Conservation (phyloP, 2,329 filamentous ascomycete species). For the Exophiala mesophila region DNA sequence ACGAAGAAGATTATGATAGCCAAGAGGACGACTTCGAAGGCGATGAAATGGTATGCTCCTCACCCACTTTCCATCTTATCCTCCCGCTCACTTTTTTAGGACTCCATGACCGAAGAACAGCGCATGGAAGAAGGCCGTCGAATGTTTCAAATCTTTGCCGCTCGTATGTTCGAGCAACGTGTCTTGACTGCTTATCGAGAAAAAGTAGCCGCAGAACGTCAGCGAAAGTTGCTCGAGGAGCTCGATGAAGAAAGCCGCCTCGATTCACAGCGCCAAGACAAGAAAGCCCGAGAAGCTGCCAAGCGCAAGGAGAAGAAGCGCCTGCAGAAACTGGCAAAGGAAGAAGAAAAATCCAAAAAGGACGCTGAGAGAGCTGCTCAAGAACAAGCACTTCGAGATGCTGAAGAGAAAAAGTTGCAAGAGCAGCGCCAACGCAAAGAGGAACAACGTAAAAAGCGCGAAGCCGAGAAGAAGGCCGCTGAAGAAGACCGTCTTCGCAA, state of each 20-base stretch:
- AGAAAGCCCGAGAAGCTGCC: conserved; percentile 89
- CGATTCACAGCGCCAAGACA: conserved; percentile 75
- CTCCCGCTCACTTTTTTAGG: conserved; percentile 54
- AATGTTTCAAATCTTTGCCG: conserved; percentile 99
- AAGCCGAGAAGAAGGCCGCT: conserved; percentile 81
- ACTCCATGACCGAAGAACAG: conserved; percentile 95
- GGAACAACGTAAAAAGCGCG: conserved; percentile 85
- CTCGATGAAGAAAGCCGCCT: conserved; percentile 76
- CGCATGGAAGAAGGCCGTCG: conserved; percentile 96
- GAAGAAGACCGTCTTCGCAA: conserved; percentile 83
- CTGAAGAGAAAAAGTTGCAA: conserved; percentile 72
- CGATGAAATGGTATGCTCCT: conserved; percentile 54
- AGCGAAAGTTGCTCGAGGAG: conserved; percentile 85
- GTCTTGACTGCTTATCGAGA: conserved; percentile 96
- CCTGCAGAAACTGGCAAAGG: conserved; percentile 78
- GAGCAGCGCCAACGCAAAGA: conserved; percentile 79
- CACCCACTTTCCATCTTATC: conserved; percentile 11
- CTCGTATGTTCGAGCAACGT: conserved; percentile 97
- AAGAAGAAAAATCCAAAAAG: conserved; percentile 83
- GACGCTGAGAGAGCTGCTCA: conserved; percentile 88
- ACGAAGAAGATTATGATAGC: conserved; percentile 60
- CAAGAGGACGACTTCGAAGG: conserved; percentile 62
- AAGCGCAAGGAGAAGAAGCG: conserved; percentile 93
- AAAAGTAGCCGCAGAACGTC: conserved; percentile 89
- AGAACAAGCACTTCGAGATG: conserved; percentile 68